Base-by-base conservation (phyloP, 2,329 filamentous ascomycete genomes). In the Aspergillus fructus region DNA sequence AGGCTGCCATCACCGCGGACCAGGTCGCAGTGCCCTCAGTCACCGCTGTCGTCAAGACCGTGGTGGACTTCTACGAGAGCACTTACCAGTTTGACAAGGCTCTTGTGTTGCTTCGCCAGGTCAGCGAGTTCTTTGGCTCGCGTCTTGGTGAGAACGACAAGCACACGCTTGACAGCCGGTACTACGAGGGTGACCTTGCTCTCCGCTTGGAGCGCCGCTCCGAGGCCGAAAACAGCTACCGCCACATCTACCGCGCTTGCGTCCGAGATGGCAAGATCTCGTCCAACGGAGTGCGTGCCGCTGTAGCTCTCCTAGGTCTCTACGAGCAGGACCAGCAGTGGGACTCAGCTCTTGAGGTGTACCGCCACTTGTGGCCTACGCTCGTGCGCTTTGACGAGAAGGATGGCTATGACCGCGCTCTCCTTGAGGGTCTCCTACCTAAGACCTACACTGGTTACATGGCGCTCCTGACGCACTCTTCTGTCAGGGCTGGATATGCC, bases 371-470 rank as follows among this genome's bases (percentile, higher is more conserved):
- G 8, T 83, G 80, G 81, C 75, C 78, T 45, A 78, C 75, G 0
- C 72, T 79, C 43, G 66, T 79, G 15, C 71, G 74, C 5, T 75
- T 79, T 45, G 73, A 78, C 19, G 74, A 71, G 15, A 73, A 74
- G 56, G 68, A 73, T 34, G 66, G 63, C 17, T 74, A 79, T 42
- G 76, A 79, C 47, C 63, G 64, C 6, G 55, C 56, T 0, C 57
- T 68, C n/a, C 52, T 69, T 1, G 76, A 78, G 41, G 74, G 75
- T 19, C 63, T 78, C 21, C 68, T 81, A 3, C 74, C 78, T 56
- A 74, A 80, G 59, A 73, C 82, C 49, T 80, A 79, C 62, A 67
- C 73, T 21, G 77, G 76, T 37, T 83, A 83, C 65, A 74, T 76
- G 46, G 74, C 77, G 37, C 75, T 81, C n/a, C 63, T 83, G 17